Conservation (phyloP, 2,329 filamentous ascomycete genomes). For the Claviceps quebecensis region DNA sequence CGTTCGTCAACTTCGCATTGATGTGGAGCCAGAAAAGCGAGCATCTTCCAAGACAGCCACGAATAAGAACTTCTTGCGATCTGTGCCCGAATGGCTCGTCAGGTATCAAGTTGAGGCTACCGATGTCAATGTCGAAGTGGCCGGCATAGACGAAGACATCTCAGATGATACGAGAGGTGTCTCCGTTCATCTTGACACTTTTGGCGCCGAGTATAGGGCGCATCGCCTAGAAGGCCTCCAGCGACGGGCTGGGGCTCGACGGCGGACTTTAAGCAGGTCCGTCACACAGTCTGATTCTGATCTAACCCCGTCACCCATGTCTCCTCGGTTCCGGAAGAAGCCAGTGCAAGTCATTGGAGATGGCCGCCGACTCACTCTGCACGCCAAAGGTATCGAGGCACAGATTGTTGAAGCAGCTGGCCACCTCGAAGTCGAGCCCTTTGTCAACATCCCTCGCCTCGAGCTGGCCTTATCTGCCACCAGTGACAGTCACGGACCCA, state of each 20-base stretch:
- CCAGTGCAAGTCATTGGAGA: constrained; percentile 48
- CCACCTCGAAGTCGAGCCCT: constrained; percentile 71
- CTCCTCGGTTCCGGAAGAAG: constrained; percentile 34
- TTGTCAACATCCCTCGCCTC: constrained; percentile 72
- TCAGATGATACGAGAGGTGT: constrained; percentile 71
- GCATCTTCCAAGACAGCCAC: constrained; percentile 31
- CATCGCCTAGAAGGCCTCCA: constrained; percentile 56
- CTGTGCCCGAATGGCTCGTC: constrained; percentile 70
- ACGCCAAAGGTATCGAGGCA: constrained; percentile 72
- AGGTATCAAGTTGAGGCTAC: constrained; percentile 75
- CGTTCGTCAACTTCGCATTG: constrained; percentile 63
- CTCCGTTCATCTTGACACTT: constrained; percentile 73
- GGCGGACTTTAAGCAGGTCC: constrained; percentile 61
- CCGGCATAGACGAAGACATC: constrained; percentile 72
- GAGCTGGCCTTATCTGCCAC: constrained; percentile 75
- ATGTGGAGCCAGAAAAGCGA: constrained; percentile 49
- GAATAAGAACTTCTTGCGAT: constrained; percentile 58
- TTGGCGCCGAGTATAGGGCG: constrained; percentile 78
- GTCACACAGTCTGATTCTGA: constrained; percentile 57
- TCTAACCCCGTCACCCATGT: constrained; percentile 22
- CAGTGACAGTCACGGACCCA: constrained; percentile 73
- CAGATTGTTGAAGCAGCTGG: constrained; percentile 83
- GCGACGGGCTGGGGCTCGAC: constrained; percentile 39
- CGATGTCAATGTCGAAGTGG: constrained; percentile 81
- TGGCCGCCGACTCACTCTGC: constrained; percentile 66